Evolutionary conservation across 495 filamentous ascomycete species (phyloP), one percentile per base, ranked within the genome.

Genomic region (Paragyromitra xinjiangensis): DNA sequence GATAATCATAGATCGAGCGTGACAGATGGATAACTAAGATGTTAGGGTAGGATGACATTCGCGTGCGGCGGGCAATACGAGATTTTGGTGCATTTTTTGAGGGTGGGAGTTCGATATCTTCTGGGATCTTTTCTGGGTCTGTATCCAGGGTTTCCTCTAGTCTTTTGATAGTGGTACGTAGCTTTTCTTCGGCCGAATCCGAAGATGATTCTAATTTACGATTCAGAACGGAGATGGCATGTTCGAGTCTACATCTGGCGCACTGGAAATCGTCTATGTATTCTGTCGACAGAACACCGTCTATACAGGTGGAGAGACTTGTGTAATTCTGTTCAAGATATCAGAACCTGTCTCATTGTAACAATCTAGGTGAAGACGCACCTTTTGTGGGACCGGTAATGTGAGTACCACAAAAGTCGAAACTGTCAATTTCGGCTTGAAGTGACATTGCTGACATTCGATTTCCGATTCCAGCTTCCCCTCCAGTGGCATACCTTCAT

Each of bases 181-280:
- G 84, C 62, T 86, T 85, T n/a, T 87, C 86, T 53, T 85, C 81
- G 24, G 81, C 82, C n/a, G 85, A 83, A 62, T 83, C 85, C 44
- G 84, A 82, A 45, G 67, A 59, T 44, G 59, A 63, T 68, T 63
- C 26, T 22, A 61, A n/a, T 69, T 77, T 75, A 50, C 59, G 67
- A 79, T 71, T 72, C 84, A 85, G 63, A 75, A 70, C 59, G 87
- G 44, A 86, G 22, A 93, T 72, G 1, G 94, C 94, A 84, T 97
- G 91, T 58, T 92, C 83, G n/a, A 99, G 87, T 11, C 93, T 91
- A 73, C 95, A 99, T 79, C 90, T 92, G 72, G 98, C 95, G 83
- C 95, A 99, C 61, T 91, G 92, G 85, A 95, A 99, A 81, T 97
- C 95, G 64, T 99, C 96, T 64, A 99, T 97, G 81, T 93, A 91